Evolutionary conservation across 768 basidiomycete species (phyloP).

Genomic region (Termitomyces sp.): DNA sequence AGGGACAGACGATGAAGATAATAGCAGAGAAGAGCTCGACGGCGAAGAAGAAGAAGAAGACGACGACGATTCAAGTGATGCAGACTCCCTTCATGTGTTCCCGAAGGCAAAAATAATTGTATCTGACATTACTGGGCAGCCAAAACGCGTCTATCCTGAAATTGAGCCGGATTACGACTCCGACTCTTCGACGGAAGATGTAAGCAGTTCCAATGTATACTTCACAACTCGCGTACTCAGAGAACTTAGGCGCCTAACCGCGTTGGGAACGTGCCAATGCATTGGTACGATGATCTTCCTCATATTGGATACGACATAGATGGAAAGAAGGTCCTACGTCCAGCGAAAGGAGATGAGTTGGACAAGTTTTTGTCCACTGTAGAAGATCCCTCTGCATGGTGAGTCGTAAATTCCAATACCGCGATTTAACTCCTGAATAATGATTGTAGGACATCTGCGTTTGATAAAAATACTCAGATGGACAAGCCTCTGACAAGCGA

Average conservation of each 20-base stretch:
- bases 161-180: conserved; percentile 91
- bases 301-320: conserved; percentile 96
- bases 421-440: background rate
- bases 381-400: conserved; percentile 91
- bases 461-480: conserved; percentile 83
- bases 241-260: conserved; percentile 82
- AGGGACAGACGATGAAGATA: conserved; percentile 28
- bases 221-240: conserved; percentile 7
- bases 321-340: conserved; percentile 90
- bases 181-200: conserved; percentile 90
- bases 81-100: conserved; percentile 44
- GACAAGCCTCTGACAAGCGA: conserved; percentile 85
- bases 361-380: conserved; percentile 95
- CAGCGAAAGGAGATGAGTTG: conserved; percentile 92
- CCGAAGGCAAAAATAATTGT: conserved; percentile 67
- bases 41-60: conserved; percentile 36
- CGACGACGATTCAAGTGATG: conserved; percentile 40
- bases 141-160: conserved; percentile 79
- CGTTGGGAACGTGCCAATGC: conserved; percentile 91
- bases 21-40: conserved; percentile 24
- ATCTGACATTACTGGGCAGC: conserved; percentile 81
- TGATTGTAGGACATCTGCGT: conserved; percentile 75
- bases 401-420: conserved; percentile 17
- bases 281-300: conserved; percentile 99
- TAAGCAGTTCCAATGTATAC: conserved; percentile 32